Evolutionary conservation across 225 moss, liverwort and hornwort species (phyloP), one percentile per base, ranked within the genome.

Genomic region (Bryoerythrophyllum caledonicum): DNA sequence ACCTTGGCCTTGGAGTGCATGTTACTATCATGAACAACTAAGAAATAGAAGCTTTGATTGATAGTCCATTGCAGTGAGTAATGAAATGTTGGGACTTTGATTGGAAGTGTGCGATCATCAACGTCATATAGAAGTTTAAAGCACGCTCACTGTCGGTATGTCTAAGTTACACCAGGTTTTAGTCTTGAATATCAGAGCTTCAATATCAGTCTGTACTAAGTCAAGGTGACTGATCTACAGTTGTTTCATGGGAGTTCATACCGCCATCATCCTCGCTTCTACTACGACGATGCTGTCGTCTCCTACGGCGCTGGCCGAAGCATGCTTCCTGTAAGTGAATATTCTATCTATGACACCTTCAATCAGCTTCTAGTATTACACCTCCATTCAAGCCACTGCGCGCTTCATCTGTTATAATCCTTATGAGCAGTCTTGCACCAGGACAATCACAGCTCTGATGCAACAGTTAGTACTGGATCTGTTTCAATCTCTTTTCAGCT

Each of bases 251-350:
- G 84, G 37, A 78, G 27, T 34, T 80, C 82, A 17, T 80, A 87
- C 80, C 84, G 87, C 32, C 84, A 75, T 66, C 80, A 73, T 80
- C 87, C 80, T 25, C 77, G 79, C 40, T 82, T 60, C 65, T 87
- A 85, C 80, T 87, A 87, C 64, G 87, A 87, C 65, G 87, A 87
- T 65, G 87, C 82, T 9, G 84, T 87, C 49, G 84, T 87, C 27
- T 80, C 87, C 11, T 87, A 87, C 15, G 82, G 87, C 7, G 69
- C 0, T 2, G 87, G 84, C 35, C 80, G 84, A 17, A 82, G 77
- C 84, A 62, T 82, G 80, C 84, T 82, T 71, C 87, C 87, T 10
- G 87, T 85, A 2, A 85, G 84, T 78, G 21, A 8, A n/a, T 32
- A 70, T 66, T 74, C 54, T 61, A 8, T 41, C 60, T 8, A 44